A percentile compares a stretch with the other conserved stretches of the same genome.
Evolutionary conservation across 2,329 filamentous ascomycete genomes (phyloP).

Genomic region (Colletotrichum costaricense): DNA sequence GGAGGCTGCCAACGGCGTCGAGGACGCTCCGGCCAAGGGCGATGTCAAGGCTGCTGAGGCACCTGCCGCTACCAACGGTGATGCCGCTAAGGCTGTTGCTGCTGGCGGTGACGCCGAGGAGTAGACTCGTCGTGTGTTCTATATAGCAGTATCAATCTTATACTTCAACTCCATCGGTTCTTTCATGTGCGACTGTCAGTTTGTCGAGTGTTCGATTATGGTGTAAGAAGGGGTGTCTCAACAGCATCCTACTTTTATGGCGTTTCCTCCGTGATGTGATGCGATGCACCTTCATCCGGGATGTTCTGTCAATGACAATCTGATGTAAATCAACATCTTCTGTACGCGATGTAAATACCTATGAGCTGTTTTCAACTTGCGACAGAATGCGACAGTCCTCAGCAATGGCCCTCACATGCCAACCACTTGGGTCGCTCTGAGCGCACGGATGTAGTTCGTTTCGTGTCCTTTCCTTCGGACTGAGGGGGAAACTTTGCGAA

Average conservation of each 20-base stretch:
- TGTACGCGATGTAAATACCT: not conserved
- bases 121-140: slow-evolving; percentile 10
- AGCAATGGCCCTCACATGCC: not conserved
- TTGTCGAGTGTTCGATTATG: slow-evolving; percentile 18
- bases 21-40: slow-evolving; percentile 42
- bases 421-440: not conserved
- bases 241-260: too few species aligned
- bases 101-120: slow-evolving; percentile 37
- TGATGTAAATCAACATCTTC: not conserved
- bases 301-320: not conserved
- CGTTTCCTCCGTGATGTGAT: not conserved
- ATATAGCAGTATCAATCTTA: not conserved
- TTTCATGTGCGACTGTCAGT: not conserved
- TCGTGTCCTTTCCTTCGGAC: not conserved
- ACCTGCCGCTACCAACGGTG: slow-evolving; percentile 41
- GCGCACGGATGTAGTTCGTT: slow-evolving; percentile 8
- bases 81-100: slow-evolving; percentile 40
- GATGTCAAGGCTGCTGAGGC: slow-evolving; percentile 41
- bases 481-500: not conserved
- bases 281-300: not conserved
- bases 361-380: not conserved
- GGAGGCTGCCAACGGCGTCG: slow-evolving; percentile 36
- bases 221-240: too few species aligned
- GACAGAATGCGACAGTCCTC: not conserved
- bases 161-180: not conserved